A percentile compares a stretch with the other conserved stretches of the same genome.
phyloP scores from a whole-genome alignment of 352 stramenopile genomes.

The Phytophthora litchii region DNA sequence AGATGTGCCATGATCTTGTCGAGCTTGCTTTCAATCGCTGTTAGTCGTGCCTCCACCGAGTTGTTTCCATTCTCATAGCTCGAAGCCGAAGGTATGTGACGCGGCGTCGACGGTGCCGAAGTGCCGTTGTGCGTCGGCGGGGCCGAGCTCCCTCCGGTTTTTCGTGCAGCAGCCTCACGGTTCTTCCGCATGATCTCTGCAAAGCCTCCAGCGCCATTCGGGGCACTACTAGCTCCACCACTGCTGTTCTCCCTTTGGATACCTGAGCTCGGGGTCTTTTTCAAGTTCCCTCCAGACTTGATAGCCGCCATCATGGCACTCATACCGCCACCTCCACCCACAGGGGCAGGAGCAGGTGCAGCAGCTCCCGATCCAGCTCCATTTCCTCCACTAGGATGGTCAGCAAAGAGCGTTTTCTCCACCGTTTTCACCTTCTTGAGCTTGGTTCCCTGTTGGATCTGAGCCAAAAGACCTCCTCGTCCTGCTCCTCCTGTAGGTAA shows the following conservation, averaged over 20 bases:
- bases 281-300: slow-evolving; percentile 68
- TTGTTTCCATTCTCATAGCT: slow-evolving; percentile 32
- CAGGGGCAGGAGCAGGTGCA: slow-evolving; percentile 19
- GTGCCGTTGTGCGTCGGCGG: slow-evolving; percentile 28
- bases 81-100: slow-evolving; percentile 23
- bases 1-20: slow-evolving; percentile 91
- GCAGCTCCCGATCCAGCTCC: slow-evolving; percentile 12
- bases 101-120: slow-evolving; percentile 67
- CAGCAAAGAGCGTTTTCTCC: slow-evolving; percentile 67
- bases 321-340: slow-evolving; percentile 53
- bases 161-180: slow-evolving; percentile 79
- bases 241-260: slow-evolving; percentile 43
- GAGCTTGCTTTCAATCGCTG: slow-evolving; percentile 84
- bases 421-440: slow-evolving; percentile 84
- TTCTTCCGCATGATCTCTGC: slow-evolving; percentile 92
- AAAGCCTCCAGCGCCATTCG: slow-evolving; percentile 63
- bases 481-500: slow-evolving; percentile 37
- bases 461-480: slow-evolving; percentile 60
- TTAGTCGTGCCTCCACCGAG: slow-evolving; percentile 65
- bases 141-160: slow-evolving; percentile 27
- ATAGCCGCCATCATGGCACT: slow-evolving; percentile 77
- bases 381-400: slow-evolving; percentile 30
- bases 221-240: slow-evolving; percentile 1
- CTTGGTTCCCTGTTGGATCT: slow-evolving; percentile 72
- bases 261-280: slow-evolving; percentile 45